These are phyloP conservation scores for Colletotrichum sp. DNA, from an alignment of 2,329 filamentous ascomycete genomes.

Conservation along the genomic window DNA sequence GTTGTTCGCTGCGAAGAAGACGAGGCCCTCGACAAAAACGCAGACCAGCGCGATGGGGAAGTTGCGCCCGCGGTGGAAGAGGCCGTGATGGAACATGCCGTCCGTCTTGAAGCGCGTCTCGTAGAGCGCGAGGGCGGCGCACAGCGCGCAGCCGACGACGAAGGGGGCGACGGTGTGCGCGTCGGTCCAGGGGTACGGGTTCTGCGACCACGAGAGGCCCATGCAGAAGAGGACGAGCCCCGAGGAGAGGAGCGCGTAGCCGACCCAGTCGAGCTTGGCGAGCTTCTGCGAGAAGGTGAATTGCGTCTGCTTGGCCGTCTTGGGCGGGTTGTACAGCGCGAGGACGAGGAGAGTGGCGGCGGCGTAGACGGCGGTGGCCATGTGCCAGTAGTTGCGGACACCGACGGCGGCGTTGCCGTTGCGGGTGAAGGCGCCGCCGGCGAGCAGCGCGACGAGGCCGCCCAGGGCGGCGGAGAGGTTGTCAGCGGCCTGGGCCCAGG, in stretches of 20 bases:
- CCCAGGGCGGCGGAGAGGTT: constrained; percentile 35
- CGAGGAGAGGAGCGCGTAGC: constrained; percentile 36
- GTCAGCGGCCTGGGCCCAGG: constrained; percentile 37
- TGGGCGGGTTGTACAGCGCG: constrained; percentile 37
- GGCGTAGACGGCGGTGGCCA: constrained; percentile 32
- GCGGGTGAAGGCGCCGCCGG: constrained; percentile 37
- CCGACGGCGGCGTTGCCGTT: constrained; percentile 32
- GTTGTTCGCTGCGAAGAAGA: constrained; percentile 44
- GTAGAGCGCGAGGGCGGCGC: constrained; percentile 32
- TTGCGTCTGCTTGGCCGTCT: constrained; percentile 27
- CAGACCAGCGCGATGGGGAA: constrained; percentile 38
- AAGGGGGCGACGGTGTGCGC: constrained; percentile 39
- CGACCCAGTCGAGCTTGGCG: constrained; percentile 41
- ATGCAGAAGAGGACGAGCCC: constrained; percentile 43
- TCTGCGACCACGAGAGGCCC: constrained; percentile 40
- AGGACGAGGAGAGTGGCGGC: constrained; percentile 29
- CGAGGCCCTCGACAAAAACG: constrained; percentile 41
- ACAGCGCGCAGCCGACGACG: constrained; percentile 30
- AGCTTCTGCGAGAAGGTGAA: constrained; percentile 36
- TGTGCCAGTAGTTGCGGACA: constrained; percentile 41
- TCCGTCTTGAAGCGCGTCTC: constrained; percentile 39
- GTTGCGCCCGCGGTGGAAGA: constrained; percentile 38
- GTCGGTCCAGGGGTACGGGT: constrained; percentile 42
- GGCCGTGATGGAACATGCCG: constrained; percentile 45
- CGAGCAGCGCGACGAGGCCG: constrained; percentile 43